Evolutionary conservation across 2,329 filamentous ascomycete species (phyloP).

Genomic region (Penicillium sp.): DNA sequence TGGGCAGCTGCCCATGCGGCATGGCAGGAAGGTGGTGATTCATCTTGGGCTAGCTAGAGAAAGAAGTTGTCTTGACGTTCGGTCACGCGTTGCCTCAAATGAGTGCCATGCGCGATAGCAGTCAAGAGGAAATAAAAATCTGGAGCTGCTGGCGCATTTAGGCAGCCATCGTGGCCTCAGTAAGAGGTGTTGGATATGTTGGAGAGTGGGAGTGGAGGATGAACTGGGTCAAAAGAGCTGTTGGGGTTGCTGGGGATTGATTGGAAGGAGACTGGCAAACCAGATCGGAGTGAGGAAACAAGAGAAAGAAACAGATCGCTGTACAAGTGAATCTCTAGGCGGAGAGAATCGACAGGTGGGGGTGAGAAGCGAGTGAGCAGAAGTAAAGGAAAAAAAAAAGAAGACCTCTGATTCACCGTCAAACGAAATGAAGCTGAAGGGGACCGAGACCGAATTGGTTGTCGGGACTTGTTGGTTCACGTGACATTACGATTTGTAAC

Average conservation of each 20-base stretch:
- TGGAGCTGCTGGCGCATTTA: slow-evolving; percentile 28
- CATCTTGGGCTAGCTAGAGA: slow-evolving; percentile 41
- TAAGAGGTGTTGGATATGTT: slow-evolving; percentile 10
- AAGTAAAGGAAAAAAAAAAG: neutral
- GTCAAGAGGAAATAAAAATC: slow-evolving; percentile 19
- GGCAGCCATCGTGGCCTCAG: slow-evolving; percentile 36
- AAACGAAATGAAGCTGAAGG: slow-evolving; percentile 14
- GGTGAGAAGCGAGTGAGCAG: neutral
- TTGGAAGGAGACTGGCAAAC: slow-evolving; percentile 8
- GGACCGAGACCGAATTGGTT: slow-evolving; percentile 7
- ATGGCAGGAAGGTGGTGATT: slow-evolving; percentile 46
- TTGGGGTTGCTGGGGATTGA: slow-evolving; percentile 9
- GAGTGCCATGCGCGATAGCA: slow-evolving; percentile 40
- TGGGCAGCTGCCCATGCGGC: slow-evolving; percentile 51
- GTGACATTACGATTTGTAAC: slow-evolving; percentile 11
- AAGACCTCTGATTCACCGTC: slow-evolving; percentile 2
- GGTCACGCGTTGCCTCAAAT: slow-evolving; percentile 41
- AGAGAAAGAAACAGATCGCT: slow-evolving; percentile 13
- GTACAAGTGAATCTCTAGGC: neutral
- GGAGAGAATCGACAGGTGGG: neutral
- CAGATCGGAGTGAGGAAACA: neutral
- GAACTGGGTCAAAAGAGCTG: slow-evolving; percentile 10
- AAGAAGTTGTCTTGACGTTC: slow-evolving; percentile 35
- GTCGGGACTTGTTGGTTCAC: slow-evolving; percentile 3
- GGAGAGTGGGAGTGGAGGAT: slow-evolving; percentile 6